Conservation (phyloP, 2,329 filamentous ascomycete species). For the Alternaria atra region DNA sequence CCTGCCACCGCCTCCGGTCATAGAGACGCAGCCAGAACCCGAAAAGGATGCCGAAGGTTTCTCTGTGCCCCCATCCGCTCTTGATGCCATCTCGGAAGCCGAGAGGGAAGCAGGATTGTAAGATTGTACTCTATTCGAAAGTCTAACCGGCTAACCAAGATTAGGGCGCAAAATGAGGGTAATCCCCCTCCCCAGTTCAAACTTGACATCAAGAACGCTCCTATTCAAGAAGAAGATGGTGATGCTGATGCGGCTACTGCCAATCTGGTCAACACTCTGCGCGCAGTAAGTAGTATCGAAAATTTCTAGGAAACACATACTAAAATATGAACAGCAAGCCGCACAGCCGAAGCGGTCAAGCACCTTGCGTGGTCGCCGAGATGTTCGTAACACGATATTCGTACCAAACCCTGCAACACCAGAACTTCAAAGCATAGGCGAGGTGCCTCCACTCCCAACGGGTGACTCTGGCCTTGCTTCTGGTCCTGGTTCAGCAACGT, state of each 20-base stretch:
- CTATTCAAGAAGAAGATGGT: conserved; percentile 79
- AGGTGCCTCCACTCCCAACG: conserved; percentile 42
- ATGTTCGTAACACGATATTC: conserved; percentile 91
- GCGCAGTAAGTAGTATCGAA: conserved; percentile 54
- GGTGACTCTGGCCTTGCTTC: conserved; percentile 25
- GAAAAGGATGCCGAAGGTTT: conserved; percentile 78
- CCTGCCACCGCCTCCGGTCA: conserved; percentile 37
- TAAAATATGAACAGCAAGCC: conserved; percentile 56
- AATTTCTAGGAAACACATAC: conserved; percentile 1
- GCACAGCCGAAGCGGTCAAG: conserved; percentile 67
- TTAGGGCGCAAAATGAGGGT: conserved; percentile 35
- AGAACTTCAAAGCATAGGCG: conserved; percentile 51
- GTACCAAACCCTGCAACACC: conserved; percentile 62
- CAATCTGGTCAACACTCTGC: conserved; percentile 77
- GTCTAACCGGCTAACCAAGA: conserved; percentile 11
- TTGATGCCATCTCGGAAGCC: conserved; percentile 71
- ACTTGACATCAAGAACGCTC: conserved; percentile 79
- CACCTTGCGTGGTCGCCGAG: conserved; percentile 85
- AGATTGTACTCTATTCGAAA: conserved; percentile 3
- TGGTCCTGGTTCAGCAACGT: conserved; percentile 25
- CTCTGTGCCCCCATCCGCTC: conserved; percentile 72
- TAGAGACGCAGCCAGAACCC: conserved; percentile 44
- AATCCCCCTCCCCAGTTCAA: conserved; percentile 68
- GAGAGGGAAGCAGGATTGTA: conserved; percentile 67
- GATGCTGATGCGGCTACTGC: conserved; percentile 77